Base-by-base conservation (phyloP, 495 filamentous ascomycete genomes). In the Cladorrhinum samala region DNA sequence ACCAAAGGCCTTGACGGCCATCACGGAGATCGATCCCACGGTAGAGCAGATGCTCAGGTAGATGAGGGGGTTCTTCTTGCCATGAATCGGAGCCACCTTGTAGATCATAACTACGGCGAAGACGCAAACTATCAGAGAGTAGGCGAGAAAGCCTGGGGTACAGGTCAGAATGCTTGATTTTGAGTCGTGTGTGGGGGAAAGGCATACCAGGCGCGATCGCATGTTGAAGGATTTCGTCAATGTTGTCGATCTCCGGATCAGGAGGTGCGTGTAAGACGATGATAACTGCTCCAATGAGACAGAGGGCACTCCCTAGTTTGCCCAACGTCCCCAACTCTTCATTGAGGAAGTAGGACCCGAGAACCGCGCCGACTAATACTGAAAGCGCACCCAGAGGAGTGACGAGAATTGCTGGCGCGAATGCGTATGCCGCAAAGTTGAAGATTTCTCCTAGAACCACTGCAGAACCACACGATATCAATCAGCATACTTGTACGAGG, bases 351-450 rank as follows among this genome's bases (percentile, higher is more conserved):
- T 97, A 96, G 60, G 93, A 87, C 16, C 93, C 94, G 45, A 98
- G 69, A 39, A 98, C 90, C 38, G 93, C 89, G 41, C 92, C 94
- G 64, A 98, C 95, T 62, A 98, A 72, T 47, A 98, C 93, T 62
- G 89, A 89, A 52, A 98, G 74, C 38, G 93, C 93, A 37, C 93
- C 93, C 33, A 98, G 71, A 13, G 93, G 93, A 3, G 93, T 98
- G 30, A 98, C 93, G 49, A 98, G 77, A 67, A 98, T 98, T 3
- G 93, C 93, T 36, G 93, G 93, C 55, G 93, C 93, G 71, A 96
- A 98, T 1, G 93, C 93, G 68, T 98, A 98, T 52, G 93, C 93
- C 21, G 91, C 90, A 66, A 98, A 98, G 66, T 98, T 98, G 66
- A 87, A 90, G 45, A 93, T 77, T 71, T 98, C 93, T 56, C 93